Conservation (phyloP, 2,329 filamentous ascomycete species). For the Diplodia corticola region DNA sequence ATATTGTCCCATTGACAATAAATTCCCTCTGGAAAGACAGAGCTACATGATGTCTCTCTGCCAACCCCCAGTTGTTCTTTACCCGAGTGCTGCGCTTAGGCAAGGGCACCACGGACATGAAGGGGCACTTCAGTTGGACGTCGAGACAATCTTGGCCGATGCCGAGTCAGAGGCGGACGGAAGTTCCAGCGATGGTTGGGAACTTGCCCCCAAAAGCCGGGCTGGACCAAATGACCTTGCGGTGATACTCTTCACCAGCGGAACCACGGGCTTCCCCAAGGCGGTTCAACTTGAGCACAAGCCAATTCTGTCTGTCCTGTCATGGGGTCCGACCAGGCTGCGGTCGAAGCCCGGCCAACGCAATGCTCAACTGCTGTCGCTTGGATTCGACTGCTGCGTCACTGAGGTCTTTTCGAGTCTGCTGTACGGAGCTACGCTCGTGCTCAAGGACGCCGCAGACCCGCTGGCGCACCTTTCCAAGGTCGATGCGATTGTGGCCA, state of each 20-base stretch:
- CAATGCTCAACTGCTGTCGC: conserved; percentile 23
- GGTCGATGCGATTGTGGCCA: conserved; percentile 19
- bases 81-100: background rate
- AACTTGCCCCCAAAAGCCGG: background rate
- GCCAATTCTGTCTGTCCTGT: conserved; percentile 21
- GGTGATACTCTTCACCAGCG: conserved; percentile 23
- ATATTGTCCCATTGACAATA: conserved; percentile 23
- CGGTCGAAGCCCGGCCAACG: conserved; percentile 19
- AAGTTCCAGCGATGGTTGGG: background rate
- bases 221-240: background rate
- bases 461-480: conserved; percentile 19
- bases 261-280: conserved; percentile 22
- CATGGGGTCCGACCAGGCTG: conserved; percentile 7
- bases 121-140: background rate
- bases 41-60: conserved; percentile 16
- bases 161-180: background rate
- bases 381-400: conserved; percentile 24
- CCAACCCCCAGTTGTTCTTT: background rate
- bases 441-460: conserved; percentile 22
- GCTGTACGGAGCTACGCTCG: conserved; percentile 23
- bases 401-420: conserved; percentile 23
- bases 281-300: conserved; percentile 18
- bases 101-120: background rate
- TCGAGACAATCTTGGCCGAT: background rate
- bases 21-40: conserved; percentile 17